phyloP scores from a whole-genome alignment of 441 rosid genomes.

The Arabidopsis lyrata region DNA sequence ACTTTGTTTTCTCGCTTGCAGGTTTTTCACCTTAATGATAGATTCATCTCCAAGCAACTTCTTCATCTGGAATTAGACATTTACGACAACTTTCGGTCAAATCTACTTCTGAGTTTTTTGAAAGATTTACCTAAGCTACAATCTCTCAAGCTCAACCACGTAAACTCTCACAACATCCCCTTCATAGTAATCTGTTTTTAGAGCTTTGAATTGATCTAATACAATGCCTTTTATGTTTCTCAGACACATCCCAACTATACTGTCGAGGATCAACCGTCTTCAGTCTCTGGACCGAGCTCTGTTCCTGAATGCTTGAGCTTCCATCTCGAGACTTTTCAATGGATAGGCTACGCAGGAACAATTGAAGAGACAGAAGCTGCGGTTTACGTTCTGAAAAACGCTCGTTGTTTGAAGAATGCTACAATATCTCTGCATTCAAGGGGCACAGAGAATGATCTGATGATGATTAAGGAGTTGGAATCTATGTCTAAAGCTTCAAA shows the following conservation, averaged over 20 bases:
- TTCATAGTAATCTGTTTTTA: background rate
- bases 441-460: background rate
- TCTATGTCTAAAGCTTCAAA: slow-evolving; percentile 2
- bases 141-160: slow-evolving; percentile 4
- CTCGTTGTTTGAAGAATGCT: slow-evolving; percentile 10
- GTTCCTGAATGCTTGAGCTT: slow-evolving; percentile 18
- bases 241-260: slow-evolving; percentile 3
- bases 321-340: background rate
- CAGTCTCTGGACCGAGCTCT: background rate
- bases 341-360: slow-evolving; percentile 13
- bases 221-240: background rate
- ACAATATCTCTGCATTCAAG: background rate
- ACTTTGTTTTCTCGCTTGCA: background rate
- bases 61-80: slow-evolving; percentile 1
- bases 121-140: background rate
- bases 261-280: background rate
- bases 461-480: slow-evolving; percentile 17
- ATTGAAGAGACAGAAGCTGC: background rate
- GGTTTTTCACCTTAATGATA: background rate
- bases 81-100: background rate
- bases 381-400: background rate
- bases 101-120: slow-evolving; percentile 14
- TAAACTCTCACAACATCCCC: background rate
- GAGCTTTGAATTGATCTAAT: slow-evolving; percentile 2
- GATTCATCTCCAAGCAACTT: background rate